These are phyloP conservation scores for Strobilomyces echinocephalus DNA, from an alignment of 768 basidiomycete genomes.

Conservation along the genomic window DNA sequence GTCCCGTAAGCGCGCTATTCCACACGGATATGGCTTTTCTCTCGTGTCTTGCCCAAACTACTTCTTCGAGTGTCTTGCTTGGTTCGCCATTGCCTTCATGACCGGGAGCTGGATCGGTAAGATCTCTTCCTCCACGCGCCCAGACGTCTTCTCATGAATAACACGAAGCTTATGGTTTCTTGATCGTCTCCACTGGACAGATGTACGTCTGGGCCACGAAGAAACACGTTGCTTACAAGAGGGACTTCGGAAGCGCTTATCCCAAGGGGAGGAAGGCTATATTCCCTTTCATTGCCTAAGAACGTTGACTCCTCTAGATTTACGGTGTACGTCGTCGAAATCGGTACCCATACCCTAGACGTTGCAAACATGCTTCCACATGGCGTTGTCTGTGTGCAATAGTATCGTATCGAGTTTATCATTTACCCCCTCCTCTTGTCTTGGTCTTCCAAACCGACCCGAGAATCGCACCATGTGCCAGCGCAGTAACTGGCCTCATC, in stretches of 20 bases:
- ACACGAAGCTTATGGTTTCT: slow-evolving; percentile 58
- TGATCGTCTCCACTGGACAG: slow-evolving; percentile 51
- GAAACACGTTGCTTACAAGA: slow-evolving; percentile 87
- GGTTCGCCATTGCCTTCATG: slow-evolving; percentile 69
- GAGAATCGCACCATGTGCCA: too few relatives aligned
- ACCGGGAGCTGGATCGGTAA: slow-evolving; percentile 71
- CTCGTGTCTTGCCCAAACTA: slow-evolving; percentile 91
- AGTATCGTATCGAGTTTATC: neutral
- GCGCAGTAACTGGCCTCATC: too few relatives aligned
- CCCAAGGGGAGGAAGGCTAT: slow-evolving; percentile 71
- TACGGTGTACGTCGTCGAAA: neutral
- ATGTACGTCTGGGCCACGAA: slow-evolving; percentile 89
- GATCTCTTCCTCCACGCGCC: slow-evolving; percentile 24
- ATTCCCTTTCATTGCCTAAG: slow-evolving; percentile 53
- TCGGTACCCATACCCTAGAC: neutral
- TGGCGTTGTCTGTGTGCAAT: neutral
- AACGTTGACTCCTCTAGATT: neutral
- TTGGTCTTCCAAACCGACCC: too few relatives aligned
- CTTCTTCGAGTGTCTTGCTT: slow-evolving; percentile 80
- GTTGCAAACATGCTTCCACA: neutral
- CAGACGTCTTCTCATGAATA: neutral
- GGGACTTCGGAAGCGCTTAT: slow-evolving; percentile 88
- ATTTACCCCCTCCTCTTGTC: too few relatives aligned
- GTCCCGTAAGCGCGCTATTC: slow-evolving; percentile 75
- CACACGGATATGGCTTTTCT: slow-evolving; percentile 88